Evolutionary conservation across 139 green algal species (phyloP).

Genomic region (Desmodesmus armatus): DNA sequence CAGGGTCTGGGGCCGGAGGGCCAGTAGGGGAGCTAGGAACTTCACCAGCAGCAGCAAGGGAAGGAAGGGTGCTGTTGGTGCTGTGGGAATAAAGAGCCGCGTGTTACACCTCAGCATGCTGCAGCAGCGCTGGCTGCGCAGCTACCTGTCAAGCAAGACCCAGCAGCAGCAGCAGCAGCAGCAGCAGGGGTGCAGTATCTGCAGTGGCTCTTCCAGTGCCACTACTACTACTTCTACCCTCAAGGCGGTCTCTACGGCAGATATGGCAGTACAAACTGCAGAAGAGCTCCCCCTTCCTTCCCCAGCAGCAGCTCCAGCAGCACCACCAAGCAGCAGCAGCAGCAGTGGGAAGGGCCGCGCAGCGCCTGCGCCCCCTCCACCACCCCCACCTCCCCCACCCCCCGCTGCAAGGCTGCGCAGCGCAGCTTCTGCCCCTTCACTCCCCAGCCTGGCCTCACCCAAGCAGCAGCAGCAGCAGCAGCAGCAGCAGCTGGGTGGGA

Average conservation of each 20-base stretch:
- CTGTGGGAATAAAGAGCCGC: not conserved
- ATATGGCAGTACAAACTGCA: not conserved
- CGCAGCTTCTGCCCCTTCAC: too few relatives aligned
- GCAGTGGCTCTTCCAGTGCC: too few relatives aligned
- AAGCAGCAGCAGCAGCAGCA: constrained; percentile 46
- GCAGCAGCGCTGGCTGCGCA: constrained; percentile 18
- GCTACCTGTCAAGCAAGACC: not conserved
- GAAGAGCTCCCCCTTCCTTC: not conserved
- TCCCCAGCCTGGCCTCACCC: too few relatives aligned
- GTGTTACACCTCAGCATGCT: not conserved
- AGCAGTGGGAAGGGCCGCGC: not conserved
- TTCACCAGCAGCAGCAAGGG: constrained; percentile 15
- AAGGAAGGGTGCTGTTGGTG: not conserved
- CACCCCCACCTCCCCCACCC: too few relatives aligned
- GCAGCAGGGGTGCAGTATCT: too few relatives aligned
- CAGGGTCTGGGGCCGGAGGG: too few relatives aligned
- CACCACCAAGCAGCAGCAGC: not conserved
- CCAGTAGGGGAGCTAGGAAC: constrained; percentile 8
- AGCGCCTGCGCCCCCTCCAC: too few relatives aligned
- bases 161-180: constrained; percentile 25
- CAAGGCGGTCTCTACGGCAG: too few relatives aligned
- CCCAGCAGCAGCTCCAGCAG: not conserved
- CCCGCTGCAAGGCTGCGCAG: too few relatives aligned
- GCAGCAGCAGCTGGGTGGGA: not conserved
- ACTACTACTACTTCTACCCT: too few relatives aligned